Evolutionary conservation across 495 filamentous ascomycete genomes (phyloP).

Genomic region (Terfezia claveryi): DNA sequence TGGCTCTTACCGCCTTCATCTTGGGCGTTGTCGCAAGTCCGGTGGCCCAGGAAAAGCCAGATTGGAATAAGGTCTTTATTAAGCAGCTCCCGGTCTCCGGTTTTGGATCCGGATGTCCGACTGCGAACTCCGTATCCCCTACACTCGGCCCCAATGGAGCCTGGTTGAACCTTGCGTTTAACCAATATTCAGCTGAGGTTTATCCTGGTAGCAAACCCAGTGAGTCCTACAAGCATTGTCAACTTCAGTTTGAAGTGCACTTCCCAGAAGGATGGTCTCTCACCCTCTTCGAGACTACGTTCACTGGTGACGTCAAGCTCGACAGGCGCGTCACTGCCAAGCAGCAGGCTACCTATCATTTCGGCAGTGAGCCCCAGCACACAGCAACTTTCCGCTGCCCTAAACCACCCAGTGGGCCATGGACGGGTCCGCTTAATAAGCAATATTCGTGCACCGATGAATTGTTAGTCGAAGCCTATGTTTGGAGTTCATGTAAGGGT

Average conservation of each 20-base stretch:
- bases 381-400: slow-evolving; percentile 8
- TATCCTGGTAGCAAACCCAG: slow-evolving; percentile 15
- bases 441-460: slow-evolving; percentile 13
- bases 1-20: not conserved
- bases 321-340: slow-evolving; percentile 25
- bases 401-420: not conserved
- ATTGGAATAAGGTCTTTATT: slow-evolving; percentile 15
- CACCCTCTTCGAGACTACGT: slow-evolving; percentile 29
- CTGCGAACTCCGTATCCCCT: slow-evolving; percentile 20
- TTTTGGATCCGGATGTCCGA: slow-evolving; percentile 27
- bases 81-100: slow-evolving; percentile 16
- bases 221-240: slow-evolving; percentile 29
- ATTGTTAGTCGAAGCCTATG: not conserved
- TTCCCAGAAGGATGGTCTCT: slow-evolving; percentile 33
- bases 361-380: slow-evolving; percentile 24
- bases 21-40: not conserved
- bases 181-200: slow-evolving; percentile 26
- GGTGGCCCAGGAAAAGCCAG: not conserved
- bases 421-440: slow-evolving; percentile 12
- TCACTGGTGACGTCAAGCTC: slow-evolving; percentile 27
- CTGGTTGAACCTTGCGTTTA: slow-evolving; percentile 28
- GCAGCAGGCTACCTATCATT: slow-evolving; percentile 31
- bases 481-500: not conserved
- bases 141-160: slow-evolving; percentile 25
- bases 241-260: slow-evolving; percentile 28